Base-by-base conservation (phyloP, 352 stramenopile species). In the Phytophthora hybrid region DNA sequence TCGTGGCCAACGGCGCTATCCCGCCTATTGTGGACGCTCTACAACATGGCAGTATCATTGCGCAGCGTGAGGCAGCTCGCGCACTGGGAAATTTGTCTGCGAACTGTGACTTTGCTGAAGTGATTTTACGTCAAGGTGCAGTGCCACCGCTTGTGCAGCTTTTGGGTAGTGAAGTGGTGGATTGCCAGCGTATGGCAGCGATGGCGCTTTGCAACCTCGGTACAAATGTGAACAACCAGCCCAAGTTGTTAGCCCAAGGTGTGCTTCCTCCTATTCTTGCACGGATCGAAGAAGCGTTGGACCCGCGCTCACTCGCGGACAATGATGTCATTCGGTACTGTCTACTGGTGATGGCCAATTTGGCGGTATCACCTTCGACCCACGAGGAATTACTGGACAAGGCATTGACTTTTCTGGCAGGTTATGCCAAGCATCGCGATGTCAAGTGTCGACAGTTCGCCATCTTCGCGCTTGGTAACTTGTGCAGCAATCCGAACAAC, bases 361-460 rank as follows among this genome's bases (percentile, higher is more conserved):
- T 99, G 19, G 92, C 91, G 4, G 93, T 97, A 2, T 97, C 87
- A 1, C 76, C 80, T 0, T 79, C 90, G 23, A 98, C 96, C 6
- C 93, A 98, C 68, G 53, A 79, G 14, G 78, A 93, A 61, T 67
- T 98, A 4, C 86, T 98, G 73, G 78, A 79, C 18, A 81, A 88
- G 47, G 84, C 88, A 26, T 74, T 98, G 19, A 85, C 92, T n/a
- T 87, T 98, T 55, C 76, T 99, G 7, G 85, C 96, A 29, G 91
- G 89, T 8, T 99, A 98, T 72, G 89, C 91, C 18, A 98, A 98
- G 65, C 95, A 99, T 65, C 87, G 94, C 10, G 97, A 99, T 76
- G 90, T 99, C 58, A 99, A 98, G 73, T 99, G 94, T 57, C 87
- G 97, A n/a, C 96, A 99, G 74, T 97, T 99, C 75, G 93, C 97